Evolutionary conservation across 2,329 filamentous ascomycete genomes (phyloP), one percentile per base, ranked within the genome.

Genomic region (Aspergillus clavatus): DNA sequence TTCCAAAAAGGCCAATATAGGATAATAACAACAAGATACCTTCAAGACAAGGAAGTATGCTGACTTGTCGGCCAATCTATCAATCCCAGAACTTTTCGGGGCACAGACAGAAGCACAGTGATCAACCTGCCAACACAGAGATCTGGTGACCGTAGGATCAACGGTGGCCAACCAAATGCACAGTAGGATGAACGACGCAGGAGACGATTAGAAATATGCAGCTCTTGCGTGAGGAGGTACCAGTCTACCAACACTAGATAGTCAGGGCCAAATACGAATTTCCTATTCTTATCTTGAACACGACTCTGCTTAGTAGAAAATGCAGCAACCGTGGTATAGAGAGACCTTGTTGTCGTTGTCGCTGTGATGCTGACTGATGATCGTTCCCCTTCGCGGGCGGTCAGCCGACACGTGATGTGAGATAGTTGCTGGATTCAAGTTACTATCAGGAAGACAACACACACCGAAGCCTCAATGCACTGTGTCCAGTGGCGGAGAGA

Each of bases 91-190:
- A 39, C 37, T 39, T 46, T 12, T 38, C n/a, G 48, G 29, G 40
- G 40, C 37, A 48, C 28, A 36, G 45, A 27, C 26, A 42, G 45
- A 45, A 38, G 38, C 38, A 42, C 47, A 38, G 42, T 56, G 54
- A 55, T 56, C 48, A 49, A 55, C 47, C 38, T 62, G 62, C 60
- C 62, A 65, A 57, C 62, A 50, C 62, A 65, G 57, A 60, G 61
- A 62, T 62, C 62, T 52, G 62, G 60, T 65, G 62, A 65, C 62
- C 54, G 51, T 47, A 39, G 46, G 59, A 63, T 62, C 59, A 57
- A 60, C 60, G 57, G 53, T 38, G 40, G 36, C 42, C 41, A 42
- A 46, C 40, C 10, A 10, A n/a, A 21, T 21, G 31, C 12, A 35
- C 8, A 12, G 31, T 19, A 35, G 24, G 39, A 35, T 27, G 19